Conservation (phyloP, 2,329 filamentous ascomycete genomes). For the Nemania sp. region DNA sequence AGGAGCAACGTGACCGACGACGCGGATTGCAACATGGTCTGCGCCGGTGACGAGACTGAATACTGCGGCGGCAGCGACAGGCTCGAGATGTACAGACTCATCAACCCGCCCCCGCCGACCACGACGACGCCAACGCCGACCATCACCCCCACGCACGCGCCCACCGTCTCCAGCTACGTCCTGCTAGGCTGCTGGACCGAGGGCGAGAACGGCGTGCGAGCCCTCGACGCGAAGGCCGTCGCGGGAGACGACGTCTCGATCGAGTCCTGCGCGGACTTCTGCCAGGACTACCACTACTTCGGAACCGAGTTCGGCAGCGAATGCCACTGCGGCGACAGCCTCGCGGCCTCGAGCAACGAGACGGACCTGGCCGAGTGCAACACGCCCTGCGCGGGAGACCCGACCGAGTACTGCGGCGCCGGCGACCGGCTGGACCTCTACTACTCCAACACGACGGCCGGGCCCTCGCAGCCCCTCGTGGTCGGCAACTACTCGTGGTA, state of each 20-base stretch:
- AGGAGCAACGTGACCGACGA: constrained; percentile 41
- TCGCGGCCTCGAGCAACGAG: constrained; percentile 22
- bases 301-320: constrained; percentile 25
- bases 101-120: constrained; percentile 22
- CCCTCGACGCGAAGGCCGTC: constrained; percentile 38
- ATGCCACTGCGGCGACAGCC: constrained; percentile 46
- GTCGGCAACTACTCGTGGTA: constrained; percentile 29
- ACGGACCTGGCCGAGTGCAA: constrained; percentile 32
- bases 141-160: constrained; percentile 35
- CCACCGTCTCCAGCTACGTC: constrained; percentile 40
- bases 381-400: constrained; percentile 33
- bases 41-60: constrained; percentile 43
- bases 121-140: constrained; percentile 22
- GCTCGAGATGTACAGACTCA: constrained; percentile 44
- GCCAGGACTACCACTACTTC: constrained; percentile 28
- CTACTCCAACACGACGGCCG: constrained; percentile 26
- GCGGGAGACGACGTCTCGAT: constrained; percentile 42
- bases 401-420: constrained; percentile 34
- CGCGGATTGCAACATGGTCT: constrained; percentile 46
- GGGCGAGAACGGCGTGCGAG: constrained; percentile 40
- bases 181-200: constrained; percentile 50
- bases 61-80: constrained; percentile 47
- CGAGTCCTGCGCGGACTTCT: constrained; percentile 45
- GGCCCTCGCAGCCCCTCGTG: constrained; percentile 28
- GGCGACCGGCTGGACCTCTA: constrained; percentile 34